Evolutionary conservation across 2,329 filamentous ascomycete species (phyloP), one percentile per base, ranked within the genome.

Genomic region (Colletotrichum godetiae): DNA sequence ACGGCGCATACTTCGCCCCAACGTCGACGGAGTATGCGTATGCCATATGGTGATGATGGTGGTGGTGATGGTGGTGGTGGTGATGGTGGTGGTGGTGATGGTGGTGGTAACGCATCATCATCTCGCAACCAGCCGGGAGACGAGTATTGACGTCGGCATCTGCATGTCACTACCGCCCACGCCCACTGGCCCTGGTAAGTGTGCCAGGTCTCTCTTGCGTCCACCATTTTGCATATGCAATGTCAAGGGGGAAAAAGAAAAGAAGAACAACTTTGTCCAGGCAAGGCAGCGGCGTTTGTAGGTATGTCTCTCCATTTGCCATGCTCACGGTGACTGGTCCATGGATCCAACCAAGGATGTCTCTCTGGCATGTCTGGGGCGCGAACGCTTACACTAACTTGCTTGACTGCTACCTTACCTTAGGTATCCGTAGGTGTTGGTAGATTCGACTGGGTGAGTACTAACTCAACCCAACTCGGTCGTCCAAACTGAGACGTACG

Each of bases 111-210:
- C 31, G 61, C n/a, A 63, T 35, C 22, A 53, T 42, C 61, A 22
- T 63, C 24, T 63, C 52, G 61, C 46, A 63, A 63, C 31, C 31
- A 13, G 29, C 33, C 33, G 46, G 49, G 33, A 65, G 62, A 22
- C 24, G 22, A 35, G 29, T 56, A 15, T 65, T 56, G 49, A 56
- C 15, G 52, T 37, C 24, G 49, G 31, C 11, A 24, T 56, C 33
- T 63, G 46, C 61, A 22, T 63, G 46, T 31, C 29, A 49, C 19
- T 49, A 11, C 42, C 42, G 42, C 8, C 42, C 37, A 19, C 37
- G 42, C 8, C 42, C 37, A 19, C 37, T 42, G 37, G 37, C 37
- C 37, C 37, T 42, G 37, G 6, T 8, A 15, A 42, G 37, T 19
- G 37, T 42, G 37, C 37, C 37, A 42, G 15, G 37, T 42, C 15